Evolutionary conservation across 2,329 filamentous ascomycete species (phyloP).

Genomic region (Colletotrichum abscissum): DNA sequence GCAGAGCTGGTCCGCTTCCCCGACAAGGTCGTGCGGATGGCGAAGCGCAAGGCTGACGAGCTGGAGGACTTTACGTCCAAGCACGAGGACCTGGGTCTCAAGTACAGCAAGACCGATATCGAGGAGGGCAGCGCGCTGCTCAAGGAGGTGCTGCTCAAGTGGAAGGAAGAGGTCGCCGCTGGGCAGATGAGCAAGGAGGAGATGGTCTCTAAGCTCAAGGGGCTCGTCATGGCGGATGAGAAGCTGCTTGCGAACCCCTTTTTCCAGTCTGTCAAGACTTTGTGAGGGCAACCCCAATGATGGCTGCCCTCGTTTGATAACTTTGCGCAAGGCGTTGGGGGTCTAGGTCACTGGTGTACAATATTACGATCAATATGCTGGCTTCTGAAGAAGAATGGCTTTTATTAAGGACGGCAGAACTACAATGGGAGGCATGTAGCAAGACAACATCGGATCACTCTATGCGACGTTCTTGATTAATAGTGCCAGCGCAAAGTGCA

Average conservation of each 20-base stretch:
- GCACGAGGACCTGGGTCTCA: slow-evolving; percentile 69
- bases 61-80: slow-evolving; percentile 93
- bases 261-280: slow-evolving; percentile 72
- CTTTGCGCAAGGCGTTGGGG: slow-evolving; percentile 9
- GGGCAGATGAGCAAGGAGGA: slow-evolving; percentile 76
- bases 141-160: slow-evolving; percentile 84
- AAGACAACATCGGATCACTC: neutral
- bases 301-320: slow-evolving; percentile 1
- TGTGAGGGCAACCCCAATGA: slow-evolving; percentile 48
- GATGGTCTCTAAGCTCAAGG: slow-evolving; percentile 82
- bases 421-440: neutral
- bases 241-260: slow-evolving; percentile 74
- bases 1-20: slow-evolving; percentile 97
- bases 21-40: slow-evolving; percentile 97
- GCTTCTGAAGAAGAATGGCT: neutral
- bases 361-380: slow-evolving; percentile 2
- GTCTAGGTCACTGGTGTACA: neutral
- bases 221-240: slow-evolving; percentile 80
- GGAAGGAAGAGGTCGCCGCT: slow-evolving; percentile 81
- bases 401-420: neutral
- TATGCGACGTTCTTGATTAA: neutral
- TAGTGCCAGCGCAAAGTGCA: neutral
- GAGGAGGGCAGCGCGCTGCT: slow-evolving; percentile 88
- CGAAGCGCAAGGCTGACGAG: slow-evolving; percentile 98
- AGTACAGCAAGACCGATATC: slow-evolving; percentile 85